Conservation (phyloP, 768 basidiomycete genomes). For the Russula lepida region DNA sequence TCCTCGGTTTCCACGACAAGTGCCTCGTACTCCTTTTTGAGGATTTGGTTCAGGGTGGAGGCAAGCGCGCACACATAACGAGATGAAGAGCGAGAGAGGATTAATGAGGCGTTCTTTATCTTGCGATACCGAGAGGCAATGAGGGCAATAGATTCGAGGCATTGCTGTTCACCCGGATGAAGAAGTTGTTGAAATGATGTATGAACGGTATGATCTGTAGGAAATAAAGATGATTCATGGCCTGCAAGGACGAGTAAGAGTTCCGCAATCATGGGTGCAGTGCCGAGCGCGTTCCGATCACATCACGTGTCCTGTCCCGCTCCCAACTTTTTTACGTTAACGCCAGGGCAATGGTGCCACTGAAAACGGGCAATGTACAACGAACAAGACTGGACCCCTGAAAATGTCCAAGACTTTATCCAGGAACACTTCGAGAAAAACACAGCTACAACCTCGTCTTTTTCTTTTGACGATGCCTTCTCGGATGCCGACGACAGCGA, state of each 20-base stretch:
- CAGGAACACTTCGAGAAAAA: background rate
- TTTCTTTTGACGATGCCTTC: slow-evolving; percentile 55
- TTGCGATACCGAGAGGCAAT: slow-evolving; percentile 69
- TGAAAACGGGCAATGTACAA: slow-evolving; percentile 3
- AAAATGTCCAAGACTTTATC: background rate
- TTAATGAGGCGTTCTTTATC: slow-evolving; percentile 50
- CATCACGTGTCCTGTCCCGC: slow-evolving; percentile 1
- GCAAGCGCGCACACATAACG: slow-evolving; percentile 76
- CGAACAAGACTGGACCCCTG: background rate
- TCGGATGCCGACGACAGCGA: slow-evolving; percentile 47
- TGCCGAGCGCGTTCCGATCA: background rate
- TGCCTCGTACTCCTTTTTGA: slow-evolving; percentile 72
- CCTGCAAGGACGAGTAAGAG: slow-evolving; percentile 80
- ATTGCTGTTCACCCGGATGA: slow-evolving; percentile 84
- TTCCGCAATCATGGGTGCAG: slow-evolving; percentile 72
- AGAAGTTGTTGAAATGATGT: slow-evolving; percentile 63
- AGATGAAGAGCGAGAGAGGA: slow-evolving; percentile 49
- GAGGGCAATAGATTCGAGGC: slow-evolving; percentile 67
- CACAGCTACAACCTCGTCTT: background rate
- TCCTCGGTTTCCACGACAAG: slow-evolving; percentile 76
- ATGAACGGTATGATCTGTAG: slow-evolving; percentile 46
- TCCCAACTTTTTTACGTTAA: background rate
- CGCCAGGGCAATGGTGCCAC: background rate
- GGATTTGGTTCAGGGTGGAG: slow-evolving; percentile 60
- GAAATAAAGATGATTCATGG: slow-evolving; percentile 80